Evolutionary conservation across 2,329 filamentous ascomycete species (phyloP).

Genomic region (Triangularia verruculosa): DNA sequence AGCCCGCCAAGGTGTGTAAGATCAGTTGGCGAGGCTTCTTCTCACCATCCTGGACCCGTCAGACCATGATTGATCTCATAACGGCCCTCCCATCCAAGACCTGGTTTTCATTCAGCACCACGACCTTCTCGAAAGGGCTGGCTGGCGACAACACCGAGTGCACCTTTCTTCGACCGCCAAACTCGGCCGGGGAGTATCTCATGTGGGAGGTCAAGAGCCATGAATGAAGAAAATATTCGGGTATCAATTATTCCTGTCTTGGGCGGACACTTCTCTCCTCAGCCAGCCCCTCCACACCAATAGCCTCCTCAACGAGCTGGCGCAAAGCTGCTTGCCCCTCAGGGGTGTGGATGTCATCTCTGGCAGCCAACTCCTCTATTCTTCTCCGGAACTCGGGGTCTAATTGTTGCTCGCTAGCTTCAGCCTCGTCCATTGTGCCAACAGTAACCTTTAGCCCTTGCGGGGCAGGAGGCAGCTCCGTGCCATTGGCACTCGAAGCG

Average conservation of each 20-base stretch:
- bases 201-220: slow-evolving; percentile 57
- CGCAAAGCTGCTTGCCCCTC: slow-evolving; percentile 77
- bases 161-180: slow-evolving; percentile 52
- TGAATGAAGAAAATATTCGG: slow-evolving; percentile 33
- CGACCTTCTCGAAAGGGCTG: slow-evolving; percentile 48
- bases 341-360: slow-evolving; percentile 78
- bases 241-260: slow-evolving; percentile 51
- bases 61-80: slow-evolving; percentile 46
- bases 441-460: slow-evolving; percentile 75
- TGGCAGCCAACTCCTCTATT: slow-evolving; percentile 83
- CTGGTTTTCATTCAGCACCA: slow-evolving; percentile 57
- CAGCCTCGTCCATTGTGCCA: slow-evolving; percentile 65
- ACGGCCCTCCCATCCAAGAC: slow-evolving; percentile 40
- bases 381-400: slow-evolving; percentile 80
- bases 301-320: slow-evolving; percentile 74
- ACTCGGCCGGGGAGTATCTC: slow-evolving; percentile 51
- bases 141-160: slow-evolving; percentile 47
- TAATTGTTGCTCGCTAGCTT: slow-evolving; percentile 59
- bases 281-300: slow-evolving; percentile 63
- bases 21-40: slow-evolving; percentile 61
- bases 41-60: slow-evolving; percentile 50
- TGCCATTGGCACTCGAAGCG: slow-evolving; percentile 29
- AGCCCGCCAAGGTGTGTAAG: slow-evolving; percentile 42
- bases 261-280: slow-evolving; percentile 64
- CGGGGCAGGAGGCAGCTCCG: slow-evolving; percentile 61